Percentiles rank a stretch among this genome's conserved stretches.
Evolutionary conservation across 805 yeast genomes (phyloP).

Genomic region (Babjeviella inositovora): DNA sequence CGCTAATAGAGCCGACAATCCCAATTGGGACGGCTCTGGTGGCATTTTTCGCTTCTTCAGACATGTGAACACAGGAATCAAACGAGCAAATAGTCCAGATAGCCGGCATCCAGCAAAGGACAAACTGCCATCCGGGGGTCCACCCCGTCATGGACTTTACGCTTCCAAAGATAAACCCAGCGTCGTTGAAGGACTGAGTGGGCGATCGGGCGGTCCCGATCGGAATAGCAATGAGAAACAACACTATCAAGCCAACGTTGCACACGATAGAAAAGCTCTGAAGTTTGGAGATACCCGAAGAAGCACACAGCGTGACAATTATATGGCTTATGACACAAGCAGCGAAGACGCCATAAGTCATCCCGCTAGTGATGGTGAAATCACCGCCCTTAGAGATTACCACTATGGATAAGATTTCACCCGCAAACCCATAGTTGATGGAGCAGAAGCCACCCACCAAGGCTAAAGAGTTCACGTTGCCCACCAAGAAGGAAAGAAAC

Average conservation of each 20-base stretch:
- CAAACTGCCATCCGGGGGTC: conserved; percentile 42
- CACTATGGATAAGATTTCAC: conserved; percentile 41
- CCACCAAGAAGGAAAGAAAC: conserved; percentile 45
- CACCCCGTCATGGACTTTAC: conserved; percentile 34
- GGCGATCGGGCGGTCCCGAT: conserved; percentile 31
- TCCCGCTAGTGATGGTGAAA: conserved; percentile 35
- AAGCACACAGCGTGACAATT: conserved; percentile 35
- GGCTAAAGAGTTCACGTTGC: conserved; percentile 54
- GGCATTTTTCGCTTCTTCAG: conserved; percentile 56
- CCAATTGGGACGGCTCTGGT: conserved; percentile 50
- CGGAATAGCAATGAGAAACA: conserved; percentile 51
- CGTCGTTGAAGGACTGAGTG: conserved; percentile 23
- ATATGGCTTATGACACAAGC: conserved; percentile 41
- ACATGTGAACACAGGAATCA: conserved; percentile 58
- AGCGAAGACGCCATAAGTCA: conserved; percentile 47
- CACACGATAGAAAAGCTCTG: conserved; percentile 42
- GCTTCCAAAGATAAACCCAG: conserved; percentile 36
- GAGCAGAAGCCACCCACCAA: conserved; percentile 52
- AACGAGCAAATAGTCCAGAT: conserved; percentile 67
- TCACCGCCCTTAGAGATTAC: conserved; percentile 34
- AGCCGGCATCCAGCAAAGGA: conserved; percentile 42
- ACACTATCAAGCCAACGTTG: conserved; percentile 32
- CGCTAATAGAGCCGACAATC: conserved; percentile 38
- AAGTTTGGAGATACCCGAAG: conserved; percentile 36
- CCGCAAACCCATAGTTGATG: conserved; percentile 54